Conservation (phyloP, 2,329 filamentous ascomycete species). For the Xylaria sp. region DNA sequence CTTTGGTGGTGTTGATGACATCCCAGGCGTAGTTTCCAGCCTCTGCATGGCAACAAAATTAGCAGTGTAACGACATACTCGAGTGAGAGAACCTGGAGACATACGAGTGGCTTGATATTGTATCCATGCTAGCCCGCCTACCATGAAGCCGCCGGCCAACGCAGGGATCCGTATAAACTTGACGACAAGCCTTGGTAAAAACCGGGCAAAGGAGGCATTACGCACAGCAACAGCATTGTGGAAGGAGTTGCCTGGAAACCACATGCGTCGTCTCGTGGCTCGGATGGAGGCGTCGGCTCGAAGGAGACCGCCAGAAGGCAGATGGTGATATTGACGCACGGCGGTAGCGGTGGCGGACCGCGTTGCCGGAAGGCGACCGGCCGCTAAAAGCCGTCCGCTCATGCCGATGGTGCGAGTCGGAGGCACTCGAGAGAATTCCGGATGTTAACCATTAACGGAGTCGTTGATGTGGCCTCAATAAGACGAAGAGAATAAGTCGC, state of each 20-base stretch:
- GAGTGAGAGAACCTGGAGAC: constrained; percentile 43
- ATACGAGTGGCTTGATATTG: constrained; percentile 93
- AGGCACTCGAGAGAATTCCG: constrained; percentile 34
- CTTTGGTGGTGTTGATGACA: constrained; percentile 73
- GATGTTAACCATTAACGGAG: constrained; percentile 38
- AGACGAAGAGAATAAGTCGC: neutral
- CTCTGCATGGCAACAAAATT: constrained; percentile 44
- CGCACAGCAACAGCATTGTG: constrained; percentile 75
- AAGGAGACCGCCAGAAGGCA: constrained; percentile 72
- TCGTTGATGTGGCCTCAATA: neutral
- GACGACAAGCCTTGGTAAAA: constrained; percentile 84
- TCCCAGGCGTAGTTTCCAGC: constrained; percentile 64
- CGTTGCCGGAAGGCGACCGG: constrained; percentile 40
- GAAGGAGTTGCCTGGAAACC: constrained; percentile 82
- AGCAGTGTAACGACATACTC: neutral
- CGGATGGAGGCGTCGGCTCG: constrained; percentile 68
- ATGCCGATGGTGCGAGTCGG: constrained; percentile 42
- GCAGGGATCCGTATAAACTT: constrained; percentile 90
- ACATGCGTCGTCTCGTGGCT: constrained; percentile 67
- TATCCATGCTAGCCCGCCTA: constrained; percentile 87
- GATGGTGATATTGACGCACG: constrained; percentile 69
- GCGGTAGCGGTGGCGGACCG: constrained; percentile 49
- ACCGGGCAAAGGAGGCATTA: constrained; percentile 68
- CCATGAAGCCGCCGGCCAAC: constrained; percentile 85
- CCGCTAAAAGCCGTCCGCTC: constrained; percentile 46